These are phyloP conservation scores for Hypsizygus marmoreus DNA, from an alignment of 768 basidiomycete species.

Conservation along the genomic window DNA sequence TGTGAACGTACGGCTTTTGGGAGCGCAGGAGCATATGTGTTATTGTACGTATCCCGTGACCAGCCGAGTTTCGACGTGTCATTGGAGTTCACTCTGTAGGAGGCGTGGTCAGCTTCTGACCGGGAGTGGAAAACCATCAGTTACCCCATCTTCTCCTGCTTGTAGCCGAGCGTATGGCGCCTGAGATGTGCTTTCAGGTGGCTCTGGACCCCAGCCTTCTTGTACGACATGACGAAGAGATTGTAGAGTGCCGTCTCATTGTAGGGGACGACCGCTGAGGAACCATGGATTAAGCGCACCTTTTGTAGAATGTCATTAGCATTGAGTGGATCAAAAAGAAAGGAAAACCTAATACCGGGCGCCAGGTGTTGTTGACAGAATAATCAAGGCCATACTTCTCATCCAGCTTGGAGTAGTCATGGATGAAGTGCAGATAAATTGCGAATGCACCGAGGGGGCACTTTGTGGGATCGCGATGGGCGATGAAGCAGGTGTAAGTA, in stretches of 20 bases:
- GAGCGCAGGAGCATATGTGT: constrained; percentile 23
- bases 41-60: constrained; percentile 21
- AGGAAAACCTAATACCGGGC: constrained; percentile 18
- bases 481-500: constrained; percentile 28
- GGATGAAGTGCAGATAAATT: constrained; percentile 27
- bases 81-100: constrained; percentile 16
- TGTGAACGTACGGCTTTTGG: constrained; percentile 17
- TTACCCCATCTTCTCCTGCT: constrained; percentile 25
- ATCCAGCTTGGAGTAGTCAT: constrained; percentile 21
- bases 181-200: constrained; percentile 24
- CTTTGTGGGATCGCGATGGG: constrained; percentile 21
- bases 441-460: constrained; percentile 31
- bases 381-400: constrained; percentile 23
- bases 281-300: constrained; percentile 22
- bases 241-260: constrained; percentile 24
- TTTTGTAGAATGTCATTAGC: not conserved
- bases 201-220: constrained; percentile 17
- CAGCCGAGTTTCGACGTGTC: constrained; percentile 25
- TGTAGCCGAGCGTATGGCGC: constrained; percentile 24
- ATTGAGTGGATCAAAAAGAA: not conserved
- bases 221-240: constrained; percentile 17
- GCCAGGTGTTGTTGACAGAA: constrained; percentile 27
- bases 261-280: constrained; percentile 18
- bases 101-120: too few relatives aligned
- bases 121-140: too few relatives aligned